These are phyloP conservation scores for Dothideomycetidae sp. DNA, from an alignment of 2,329 filamentous ascomycete genomes.

Conservation along the genomic window DNA sequence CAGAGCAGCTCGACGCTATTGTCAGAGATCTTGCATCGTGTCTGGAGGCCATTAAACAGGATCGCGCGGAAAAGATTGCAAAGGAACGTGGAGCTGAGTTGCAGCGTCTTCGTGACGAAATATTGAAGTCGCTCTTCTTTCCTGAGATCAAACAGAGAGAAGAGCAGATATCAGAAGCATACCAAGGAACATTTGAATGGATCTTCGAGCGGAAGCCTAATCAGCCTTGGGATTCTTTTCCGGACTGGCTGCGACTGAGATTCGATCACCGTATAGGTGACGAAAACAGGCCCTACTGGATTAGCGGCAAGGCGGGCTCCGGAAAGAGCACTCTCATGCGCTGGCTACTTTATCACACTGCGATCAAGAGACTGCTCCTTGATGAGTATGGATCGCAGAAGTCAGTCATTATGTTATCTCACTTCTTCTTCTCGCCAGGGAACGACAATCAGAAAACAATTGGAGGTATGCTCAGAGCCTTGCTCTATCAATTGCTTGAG, in stretches of 20 bases:
- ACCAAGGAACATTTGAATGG: background rate
- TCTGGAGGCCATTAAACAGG: no score
- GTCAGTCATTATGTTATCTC: background rate
- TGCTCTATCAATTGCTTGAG: background rate
- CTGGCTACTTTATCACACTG: background rate
- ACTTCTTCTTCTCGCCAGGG: background rate
- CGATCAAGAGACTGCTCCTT: background rate
- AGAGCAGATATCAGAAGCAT: background rate
- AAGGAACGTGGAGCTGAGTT: background rate
- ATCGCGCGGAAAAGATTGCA: no score
- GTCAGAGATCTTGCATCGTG: no score
- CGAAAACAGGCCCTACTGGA: conserved; percentile 11
- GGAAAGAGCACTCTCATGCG: conserved; percentile 5
- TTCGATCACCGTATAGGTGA: no score
- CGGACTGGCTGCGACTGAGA: background rate
- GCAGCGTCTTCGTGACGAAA: background rate
- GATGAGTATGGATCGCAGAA: background rate
- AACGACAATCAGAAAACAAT: background rate
- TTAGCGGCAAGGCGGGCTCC: background rate
- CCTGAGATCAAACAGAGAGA: background rate
- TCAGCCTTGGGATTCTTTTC: background rate
- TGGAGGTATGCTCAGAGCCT: background rate
- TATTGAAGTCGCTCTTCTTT: background rate
- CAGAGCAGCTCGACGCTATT: no score
- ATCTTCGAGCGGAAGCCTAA: background rate